Evolutionary conservation across 2,329 filamentous ascomycete species (phyloP).

Genomic region (Proliferodiscus dingleyae): DNA sequence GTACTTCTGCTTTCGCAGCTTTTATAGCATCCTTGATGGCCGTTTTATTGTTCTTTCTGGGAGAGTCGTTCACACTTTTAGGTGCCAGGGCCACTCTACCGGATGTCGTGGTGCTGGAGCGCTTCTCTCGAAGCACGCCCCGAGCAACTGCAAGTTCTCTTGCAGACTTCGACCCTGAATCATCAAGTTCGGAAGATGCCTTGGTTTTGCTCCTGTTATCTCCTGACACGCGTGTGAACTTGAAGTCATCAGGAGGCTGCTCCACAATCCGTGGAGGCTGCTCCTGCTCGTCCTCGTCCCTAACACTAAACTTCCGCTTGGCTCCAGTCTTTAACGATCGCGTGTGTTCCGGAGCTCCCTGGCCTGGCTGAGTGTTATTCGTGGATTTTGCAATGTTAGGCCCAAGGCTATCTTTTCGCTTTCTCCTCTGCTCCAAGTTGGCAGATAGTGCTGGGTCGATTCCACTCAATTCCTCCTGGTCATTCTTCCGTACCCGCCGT

Average conservation of each 20-base stretch:
- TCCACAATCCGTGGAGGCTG: slow-evolving; percentile 31
- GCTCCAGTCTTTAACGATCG: slow-evolving; percentile 42
- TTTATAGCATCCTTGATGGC: slow-evolving; percentile 34
- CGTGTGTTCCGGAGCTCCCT: slow-evolving; percentile 14
- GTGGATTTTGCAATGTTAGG: slow-evolving; percentile 14
- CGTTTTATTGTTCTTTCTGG: slow-evolving; percentile 45
- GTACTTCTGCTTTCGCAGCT: slow-evolving; percentile 35
- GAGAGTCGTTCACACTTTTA: slow-evolving; percentile 55
- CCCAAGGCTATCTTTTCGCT: slow-evolving; percentile 28
- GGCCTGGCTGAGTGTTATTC: slow-evolving; percentile 9
- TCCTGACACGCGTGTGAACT: slow-evolving; percentile 26
- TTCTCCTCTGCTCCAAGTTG: slow-evolving; percentile 32
- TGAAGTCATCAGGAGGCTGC: slow-evolving; percentile 24
- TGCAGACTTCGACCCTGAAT: slow-evolving; percentile 11
- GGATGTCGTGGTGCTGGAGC: slow-evolving; percentile 5
- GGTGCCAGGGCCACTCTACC: slow-evolving; percentile 32
- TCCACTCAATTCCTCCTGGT: slow-evolving; percentile 15
- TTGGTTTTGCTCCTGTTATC: slow-evolving; percentile 23
- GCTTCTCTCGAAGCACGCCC: slow-evolving; percentile 21
- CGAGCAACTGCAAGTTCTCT: slow-evolving; percentile 25
- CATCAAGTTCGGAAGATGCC: slow-evolving; percentile 12
- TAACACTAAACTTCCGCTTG: slow-evolving; percentile 53
- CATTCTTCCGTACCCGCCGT: slow-evolving; percentile 13
- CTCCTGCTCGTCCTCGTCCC: slow-evolving; percentile 46
- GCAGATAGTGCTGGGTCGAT: slow-evolving; percentile 26